phyloP scores from a whole-genome alignment of 2,329 filamentous ascomycete species.

The Exophiala phaeomuriformis region DNA sequence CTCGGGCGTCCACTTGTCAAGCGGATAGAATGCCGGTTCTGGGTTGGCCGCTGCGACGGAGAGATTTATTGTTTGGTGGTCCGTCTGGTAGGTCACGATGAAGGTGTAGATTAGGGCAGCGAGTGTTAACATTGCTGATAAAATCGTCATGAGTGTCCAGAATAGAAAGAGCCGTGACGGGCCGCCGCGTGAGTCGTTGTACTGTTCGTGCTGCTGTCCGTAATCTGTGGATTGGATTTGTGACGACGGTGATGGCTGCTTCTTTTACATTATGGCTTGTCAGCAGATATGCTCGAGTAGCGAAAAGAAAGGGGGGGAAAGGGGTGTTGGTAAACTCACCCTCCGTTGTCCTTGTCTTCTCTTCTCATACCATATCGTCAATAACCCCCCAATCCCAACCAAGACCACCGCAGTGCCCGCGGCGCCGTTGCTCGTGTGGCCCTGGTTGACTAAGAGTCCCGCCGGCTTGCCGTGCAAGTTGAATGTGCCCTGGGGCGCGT shows the following conservation, averaged over 20 bases:
- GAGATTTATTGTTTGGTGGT: conserved; percentile 25
- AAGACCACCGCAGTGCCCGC: conserved; percentile 25
- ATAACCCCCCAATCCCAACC: conserved; percentile 19
- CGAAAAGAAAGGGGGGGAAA: too few relatives aligned
- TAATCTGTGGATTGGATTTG: background rate
- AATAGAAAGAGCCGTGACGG: conserved; percentile 16
- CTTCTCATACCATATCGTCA: conserved; percentile 19
- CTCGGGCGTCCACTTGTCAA: conserved; percentile 26
- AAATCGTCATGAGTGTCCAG: conserved; percentile 22
- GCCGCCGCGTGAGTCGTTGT: background rate
- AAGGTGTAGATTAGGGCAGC: conserved; percentile 25
- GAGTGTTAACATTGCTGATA: conserved; percentile 21
- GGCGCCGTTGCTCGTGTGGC: conserved; percentile 26
- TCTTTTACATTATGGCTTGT: too few relatives aligned
- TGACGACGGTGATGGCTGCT: background rate
- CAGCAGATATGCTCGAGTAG: too few relatives aligned
- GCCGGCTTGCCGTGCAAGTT: conserved; percentile 23
- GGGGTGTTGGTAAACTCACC: conserved; percentile 4
- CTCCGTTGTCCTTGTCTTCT: conserved; percentile 7
- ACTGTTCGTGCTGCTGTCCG: background rate
- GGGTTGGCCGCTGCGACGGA: conserved; percentile 26
- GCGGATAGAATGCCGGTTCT: conserved; percentile 31
- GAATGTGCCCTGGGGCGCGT: conserved; percentile 17
- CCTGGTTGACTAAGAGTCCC: conserved; percentile 18
- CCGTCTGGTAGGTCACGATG: conserved; percentile 18